Percentiles rank a stretch among this genome's conserved stretches.
Conservation (phyloP, 495 filamentous ascomycete species). For the Pseudoneurospora amorphoporcata region DNA sequence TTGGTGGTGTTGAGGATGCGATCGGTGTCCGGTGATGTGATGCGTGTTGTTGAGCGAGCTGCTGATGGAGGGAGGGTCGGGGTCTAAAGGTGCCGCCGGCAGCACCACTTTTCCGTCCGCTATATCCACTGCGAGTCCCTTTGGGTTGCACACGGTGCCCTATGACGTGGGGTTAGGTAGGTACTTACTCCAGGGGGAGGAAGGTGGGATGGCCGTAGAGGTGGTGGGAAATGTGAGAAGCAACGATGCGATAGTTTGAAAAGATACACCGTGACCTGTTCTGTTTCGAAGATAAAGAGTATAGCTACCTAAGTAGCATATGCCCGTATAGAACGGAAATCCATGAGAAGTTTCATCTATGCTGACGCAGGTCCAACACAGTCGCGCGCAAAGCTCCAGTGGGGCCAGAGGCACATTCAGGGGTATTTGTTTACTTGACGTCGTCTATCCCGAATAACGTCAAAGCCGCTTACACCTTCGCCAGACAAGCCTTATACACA, state of each 20-base stretch:
- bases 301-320: neutral
- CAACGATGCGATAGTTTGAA: neutral
- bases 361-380: neutral
- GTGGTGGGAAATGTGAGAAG: neutral
- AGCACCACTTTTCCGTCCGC: neutral
- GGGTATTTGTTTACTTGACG: neutral
- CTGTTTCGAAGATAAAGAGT: neutral
- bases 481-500: neutral
- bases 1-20: neutral
- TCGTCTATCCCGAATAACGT: neutral
- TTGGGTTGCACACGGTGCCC: neutral
- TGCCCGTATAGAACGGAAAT: neutral
- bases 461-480: neutral
- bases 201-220: neutral
- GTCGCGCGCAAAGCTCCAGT: neutral
- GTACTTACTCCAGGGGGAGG: neutral
- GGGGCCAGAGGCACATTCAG: neutral
- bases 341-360: neutral
- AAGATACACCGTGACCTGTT: neutral
- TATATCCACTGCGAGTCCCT: neutral
- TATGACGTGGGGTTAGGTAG: neutral
- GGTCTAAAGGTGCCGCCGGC: neutral
- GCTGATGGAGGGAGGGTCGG: neutral
- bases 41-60: neutral
- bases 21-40: neutral